A percentile compares a stretch with the other conserved stretches of the same genome.
phyloP scores from a whole-genome alignment of 2,329 filamentous ascomycete species.

The Exserohilum rostratum region DNA sequence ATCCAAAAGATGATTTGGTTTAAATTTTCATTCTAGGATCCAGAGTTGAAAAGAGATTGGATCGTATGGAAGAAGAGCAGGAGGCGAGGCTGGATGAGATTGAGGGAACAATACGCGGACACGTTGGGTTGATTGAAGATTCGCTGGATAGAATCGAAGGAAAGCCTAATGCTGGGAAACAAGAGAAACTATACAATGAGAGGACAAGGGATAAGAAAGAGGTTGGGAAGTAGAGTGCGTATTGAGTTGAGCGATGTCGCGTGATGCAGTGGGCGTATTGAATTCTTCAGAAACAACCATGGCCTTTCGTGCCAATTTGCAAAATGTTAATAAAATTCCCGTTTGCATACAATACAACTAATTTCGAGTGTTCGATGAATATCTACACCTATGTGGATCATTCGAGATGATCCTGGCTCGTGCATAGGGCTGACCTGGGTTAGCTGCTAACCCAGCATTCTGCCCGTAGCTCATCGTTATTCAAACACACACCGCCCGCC shows the following conservation, averaged over 20 bases:
- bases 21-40: slow-evolving; percentile 2
- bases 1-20: background rate
- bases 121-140: slow-evolving; percentile 56
- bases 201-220: slow-evolving; percentile 14
- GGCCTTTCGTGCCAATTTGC: background rate
- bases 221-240: background rate
- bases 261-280: background rate
- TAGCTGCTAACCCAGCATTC: background rate
- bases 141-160: slow-evolving; percentile 53
- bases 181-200: slow-evolving; percentile 43
- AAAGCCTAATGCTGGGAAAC: slow-evolving; percentile 41
- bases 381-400: background rate
- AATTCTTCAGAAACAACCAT: background rate
- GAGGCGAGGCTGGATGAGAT: slow-evolving; percentile 56
- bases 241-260: background rate
- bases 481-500: background rate
- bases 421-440: slow-evolving; percentile 6
- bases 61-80: slow-evolving; percentile 54
- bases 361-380: background rate
- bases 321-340: background rate
- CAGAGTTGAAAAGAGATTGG: slow-evolving; percentile 25
- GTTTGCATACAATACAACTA: background rate
- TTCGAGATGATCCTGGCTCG: slow-evolving; percentile 1
- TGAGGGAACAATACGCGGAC: slow-evolving; percentile 54
- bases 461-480: background rate